These are phyloP conservation scores for Mrakia frigida DNA, from an alignment of 768 basidiomycete genomes.

Conservation along the genomic window DNA sequence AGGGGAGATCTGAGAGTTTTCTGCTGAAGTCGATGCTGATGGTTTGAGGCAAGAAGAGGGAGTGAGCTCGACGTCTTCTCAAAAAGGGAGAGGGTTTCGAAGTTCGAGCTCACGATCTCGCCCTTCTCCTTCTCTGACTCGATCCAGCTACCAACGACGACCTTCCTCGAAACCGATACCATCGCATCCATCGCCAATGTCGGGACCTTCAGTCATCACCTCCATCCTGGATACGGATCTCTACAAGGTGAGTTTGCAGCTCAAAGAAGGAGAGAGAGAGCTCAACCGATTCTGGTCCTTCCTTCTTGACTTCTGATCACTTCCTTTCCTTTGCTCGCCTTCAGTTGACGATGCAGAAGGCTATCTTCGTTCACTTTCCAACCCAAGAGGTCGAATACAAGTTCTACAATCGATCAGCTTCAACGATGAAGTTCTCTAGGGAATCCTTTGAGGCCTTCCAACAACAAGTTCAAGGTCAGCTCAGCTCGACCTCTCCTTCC, in stretches of 20 bases:
- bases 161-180: background rate
- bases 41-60: background rate
- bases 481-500: background rate
- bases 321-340: background rate
- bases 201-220: slow-evolving; percentile 31
- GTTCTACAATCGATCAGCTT: slow-evolving; percentile 39
- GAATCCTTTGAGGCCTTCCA: slow-evolving; percentile 60
- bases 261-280: background rate
- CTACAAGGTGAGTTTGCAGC: slow-evolving; percentile 64
- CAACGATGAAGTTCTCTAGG: slow-evolving; percentile 58
- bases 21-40: background rate
- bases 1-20: background rate
- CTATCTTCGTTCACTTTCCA: slow-evolving; percentile 72
- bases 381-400: slow-evolving; percentile 48
- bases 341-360: slow-evolving; percentile 94
- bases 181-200: background rate
- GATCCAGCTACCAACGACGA: background rate
- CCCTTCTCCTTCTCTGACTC: background rate
- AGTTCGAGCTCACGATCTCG: background rate
- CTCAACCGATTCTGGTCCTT: background rate
- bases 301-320: background rate
- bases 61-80: too few species aligned
- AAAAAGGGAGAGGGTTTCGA: too few species aligned
- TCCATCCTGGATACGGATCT: slow-evolving; percentile 89
- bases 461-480: slow-evolving; percentile 53